phyloP scores from a whole-genome alignment of 129 eudicot genomes.

The Chrysanthemum makinoi region DNA sequence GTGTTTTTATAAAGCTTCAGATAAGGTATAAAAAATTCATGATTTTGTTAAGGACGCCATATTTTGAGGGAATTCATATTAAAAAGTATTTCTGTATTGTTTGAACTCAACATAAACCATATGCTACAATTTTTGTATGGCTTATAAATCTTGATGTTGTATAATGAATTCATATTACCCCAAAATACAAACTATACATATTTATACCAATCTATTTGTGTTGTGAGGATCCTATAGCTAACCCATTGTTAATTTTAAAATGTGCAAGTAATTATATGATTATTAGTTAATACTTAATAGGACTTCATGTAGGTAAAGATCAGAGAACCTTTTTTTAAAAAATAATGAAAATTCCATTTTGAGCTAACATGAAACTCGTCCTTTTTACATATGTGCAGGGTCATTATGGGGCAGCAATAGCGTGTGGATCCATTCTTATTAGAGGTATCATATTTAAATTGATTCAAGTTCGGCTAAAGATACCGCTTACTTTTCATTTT shows the following conservation, averaged over 20 bases:
- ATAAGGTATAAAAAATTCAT: slow-evolving; percentile 44
- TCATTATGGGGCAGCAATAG: slow-evolving; percentile 84
- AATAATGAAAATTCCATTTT: not conserved
- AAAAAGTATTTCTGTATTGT: not conserved
- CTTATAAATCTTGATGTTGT: not conserved
- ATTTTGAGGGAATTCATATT: not conserved
- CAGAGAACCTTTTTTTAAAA: not conserved
- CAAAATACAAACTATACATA: not conserved
- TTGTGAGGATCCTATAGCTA: too few species aligned
- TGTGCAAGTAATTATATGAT: not conserved
- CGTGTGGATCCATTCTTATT: slow-evolving; percentile 89
- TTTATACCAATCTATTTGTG: not conserved
- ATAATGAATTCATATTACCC: slow-evolving; percentile 10
- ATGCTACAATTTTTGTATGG: slow-evolving; percentile 3
- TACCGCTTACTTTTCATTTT: not conserved
- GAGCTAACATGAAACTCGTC: not conserved
- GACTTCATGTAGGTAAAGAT: slow-evolving; percentile 9
- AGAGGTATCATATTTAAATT: slow-evolving; percentile 44
- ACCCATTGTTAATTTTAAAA: too few species aligned
- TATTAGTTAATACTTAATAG: not conserved
- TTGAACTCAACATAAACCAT: slow-evolving; percentile 2
- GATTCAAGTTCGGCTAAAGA: not conserved
- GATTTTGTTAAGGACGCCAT: too few species aligned
- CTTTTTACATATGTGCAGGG: slow-evolving; percentile 51
- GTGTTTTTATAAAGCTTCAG: slow-evolving; percentile 87